phyloP scores from a whole-genome alignment of 805 yeast genomes.

The Wickerhamomyces chambardii region DNA sequence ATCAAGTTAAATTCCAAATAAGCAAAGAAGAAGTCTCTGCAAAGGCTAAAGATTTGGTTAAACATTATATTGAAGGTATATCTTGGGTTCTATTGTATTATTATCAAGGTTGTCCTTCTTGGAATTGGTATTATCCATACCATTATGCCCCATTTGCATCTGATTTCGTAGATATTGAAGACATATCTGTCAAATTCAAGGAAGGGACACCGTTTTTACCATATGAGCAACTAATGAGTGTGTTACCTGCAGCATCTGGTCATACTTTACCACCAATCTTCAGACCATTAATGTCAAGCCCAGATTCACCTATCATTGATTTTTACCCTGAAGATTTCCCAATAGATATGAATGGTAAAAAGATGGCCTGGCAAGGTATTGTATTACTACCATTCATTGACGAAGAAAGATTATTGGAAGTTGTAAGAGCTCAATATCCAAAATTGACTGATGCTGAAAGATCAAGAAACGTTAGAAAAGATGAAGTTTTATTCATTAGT shows the following conservation, averaged over 20 bases:
- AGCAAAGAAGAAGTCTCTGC: slow-evolving; percentile 41
- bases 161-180: slow-evolving; percentile 55
- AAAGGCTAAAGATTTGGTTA: slow-evolving; percentile 51
- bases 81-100: slow-evolving; percentile 95
- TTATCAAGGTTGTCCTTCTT: slow-evolving; percentile 96
- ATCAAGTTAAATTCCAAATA: slow-evolving; percentile 62
- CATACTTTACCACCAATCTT: slow-evolving; percentile 79
- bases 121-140: slow-evolving; percentile 97
- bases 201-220: slow-evolving; percentile 80
- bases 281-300: slow-evolving; percentile 71
- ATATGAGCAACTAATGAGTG: slow-evolving; percentile 91
- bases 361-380: slow-evolving; percentile 93
- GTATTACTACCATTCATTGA: slow-evolving; percentile 88
- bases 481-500: slow-evolving; percentile 64
- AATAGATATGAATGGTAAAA: slow-evolving; percentile 93
- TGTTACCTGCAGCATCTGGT: slow-evolving; percentile 88
- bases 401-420: slow-evolving; percentile 58
- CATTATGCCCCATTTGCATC: slow-evolving; percentile 98
- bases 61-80: slow-evolving; percentile 83
- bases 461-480: slow-evolving; percentile 59
- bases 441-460: slow-evolving; percentile 58
- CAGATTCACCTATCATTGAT: slow-evolving; percentile 77
- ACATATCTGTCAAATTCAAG: slow-evolving; percentile 47
- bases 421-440: slow-evolving; percentile 58
- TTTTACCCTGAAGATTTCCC: slow-evolving; percentile 85